Percentiles rank a stretch among this genome's conserved stretches.
Conservation (phyloP, 1,139 yeast species). For the Kodamaea plutei region DNA sequence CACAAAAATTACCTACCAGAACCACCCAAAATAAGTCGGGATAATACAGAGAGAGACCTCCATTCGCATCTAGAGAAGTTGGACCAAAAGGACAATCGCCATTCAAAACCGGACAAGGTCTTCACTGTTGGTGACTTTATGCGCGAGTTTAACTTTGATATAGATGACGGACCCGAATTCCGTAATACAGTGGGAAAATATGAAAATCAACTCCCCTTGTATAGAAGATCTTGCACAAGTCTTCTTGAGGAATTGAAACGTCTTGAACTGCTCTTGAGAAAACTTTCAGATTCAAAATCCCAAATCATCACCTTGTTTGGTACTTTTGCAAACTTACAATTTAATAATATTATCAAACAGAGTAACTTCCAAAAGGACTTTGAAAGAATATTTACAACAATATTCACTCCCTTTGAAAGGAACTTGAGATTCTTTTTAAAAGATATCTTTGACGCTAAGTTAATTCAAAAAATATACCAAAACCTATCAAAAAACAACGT, state of each 20-base stretch:
- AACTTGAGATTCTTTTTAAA: slow-evolving; percentile 28
- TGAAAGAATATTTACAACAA: slow-evolving; percentile 10
- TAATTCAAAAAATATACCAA: slow-evolving; percentile 23
- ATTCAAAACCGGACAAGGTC: background rate
- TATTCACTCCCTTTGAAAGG: slow-evolving; percentile 34
- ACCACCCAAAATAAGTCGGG: background rate
- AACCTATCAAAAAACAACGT: slow-evolving; percentile 6
- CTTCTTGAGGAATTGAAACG: slow-evolving; percentile 33
- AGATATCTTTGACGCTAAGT: slow-evolving; percentile 30
- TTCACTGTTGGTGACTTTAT: slow-evolving; percentile 6
- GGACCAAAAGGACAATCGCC: background rate
- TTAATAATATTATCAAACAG: slow-evolving; percentile 11
- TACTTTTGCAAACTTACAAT: slow-evolving; percentile 18
- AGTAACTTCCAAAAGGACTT: slow-evolving; percentile 13
- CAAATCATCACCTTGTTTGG: slow-evolving; percentile 24
- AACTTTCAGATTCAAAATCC: slow-evolving; percentile 17
- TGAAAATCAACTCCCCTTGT: slow-evolving; percentile 49
- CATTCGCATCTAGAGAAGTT: background rate
- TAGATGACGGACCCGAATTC: slow-evolving; percentile 75
- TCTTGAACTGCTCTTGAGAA: slow-evolving; percentile 22
- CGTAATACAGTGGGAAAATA: slow-evolving; percentile 51
- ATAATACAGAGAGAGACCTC: background rate
- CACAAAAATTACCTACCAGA: background rate
- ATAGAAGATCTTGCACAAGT: slow-evolving; percentile 38
- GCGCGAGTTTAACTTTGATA: slow-evolving; percentile 27